phyloP scores from a whole-genome alignment of 148 eudicot genomes.

The Bassia scoparia region DNA sequence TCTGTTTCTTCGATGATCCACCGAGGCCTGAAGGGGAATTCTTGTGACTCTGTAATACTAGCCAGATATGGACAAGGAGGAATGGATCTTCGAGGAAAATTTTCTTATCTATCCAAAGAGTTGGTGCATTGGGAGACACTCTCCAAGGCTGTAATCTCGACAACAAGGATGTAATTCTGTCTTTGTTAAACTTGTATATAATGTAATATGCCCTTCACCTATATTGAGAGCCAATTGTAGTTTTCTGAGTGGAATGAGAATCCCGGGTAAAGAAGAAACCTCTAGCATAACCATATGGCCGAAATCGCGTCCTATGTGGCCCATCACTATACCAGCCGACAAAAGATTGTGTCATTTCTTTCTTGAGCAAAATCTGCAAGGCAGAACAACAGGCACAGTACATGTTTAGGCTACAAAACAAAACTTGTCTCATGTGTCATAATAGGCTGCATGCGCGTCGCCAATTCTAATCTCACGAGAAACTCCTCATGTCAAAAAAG shows the following conservation, averaged over 20 bases:
- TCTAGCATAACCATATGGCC: slow-evolving; percentile 96
- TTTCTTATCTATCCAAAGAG: no score
- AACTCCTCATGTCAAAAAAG: no score
- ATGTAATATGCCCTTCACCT: slow-evolving; percentile 57
- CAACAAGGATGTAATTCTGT: no score
- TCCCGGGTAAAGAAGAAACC: no score
- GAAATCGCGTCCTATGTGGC: slow-evolving; percentile 87
- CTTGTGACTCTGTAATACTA: slow-evolving; percentile 54
- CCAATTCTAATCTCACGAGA: not conserved
- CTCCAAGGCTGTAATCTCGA: slow-evolving; percentile 55
- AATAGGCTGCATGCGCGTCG: not conserved
- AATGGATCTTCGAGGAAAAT: no score
- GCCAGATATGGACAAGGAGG: no score
- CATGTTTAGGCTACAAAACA: no score
- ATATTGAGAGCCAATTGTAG: slow-evolving; percentile 69
- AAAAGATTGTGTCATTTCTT: slow-evolving; percentile 68
- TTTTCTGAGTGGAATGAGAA: slow-evolving; percentile 80
- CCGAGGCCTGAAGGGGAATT: slow-evolving; percentile 40
- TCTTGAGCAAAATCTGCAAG: slow-evolving; percentile 80
- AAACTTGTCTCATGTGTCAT: no score
- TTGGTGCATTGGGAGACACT: no score
- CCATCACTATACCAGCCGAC: slow-evolving; percentile 98
- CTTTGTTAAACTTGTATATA: no score
- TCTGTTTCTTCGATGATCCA: slow-evolving; percentile 44
- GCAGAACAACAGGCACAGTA: slow-evolving; percentile 1